phyloP scores from a whole-genome alignment of 169 alveolate species.

The Eimeria acervulina region DNA sequence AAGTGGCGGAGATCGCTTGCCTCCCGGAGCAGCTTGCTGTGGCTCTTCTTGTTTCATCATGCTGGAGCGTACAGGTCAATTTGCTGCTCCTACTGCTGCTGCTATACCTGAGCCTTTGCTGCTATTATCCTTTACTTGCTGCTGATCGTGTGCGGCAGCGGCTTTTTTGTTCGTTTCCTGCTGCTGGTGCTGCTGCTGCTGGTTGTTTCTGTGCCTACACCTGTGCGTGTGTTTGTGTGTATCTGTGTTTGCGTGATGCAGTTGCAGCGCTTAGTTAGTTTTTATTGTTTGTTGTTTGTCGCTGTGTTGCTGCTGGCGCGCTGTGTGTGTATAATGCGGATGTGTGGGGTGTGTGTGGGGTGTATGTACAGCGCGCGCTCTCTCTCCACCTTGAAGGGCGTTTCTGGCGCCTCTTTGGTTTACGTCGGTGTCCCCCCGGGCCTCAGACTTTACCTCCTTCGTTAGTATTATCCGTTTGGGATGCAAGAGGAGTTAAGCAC shows the following conservation, averaged over 20 bases:
- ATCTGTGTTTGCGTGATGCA: too few species aligned
- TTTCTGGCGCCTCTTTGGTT: conserved; percentile 47
- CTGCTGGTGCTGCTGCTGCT: too few species aligned
- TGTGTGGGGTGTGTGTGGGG: too few species aligned
- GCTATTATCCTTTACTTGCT: not conserved
- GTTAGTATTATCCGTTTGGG: conserved; percentile 7
- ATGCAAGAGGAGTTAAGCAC: conserved; percentile 27
- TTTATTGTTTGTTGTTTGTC: too few species aligned
- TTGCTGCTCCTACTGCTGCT: not conserved
- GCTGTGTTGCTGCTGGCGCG: too few species aligned
- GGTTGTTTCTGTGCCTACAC: not conserved
- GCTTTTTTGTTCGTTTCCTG: not conserved
- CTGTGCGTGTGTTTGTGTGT: not conserved
- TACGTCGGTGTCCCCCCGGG: conserved; percentile 34
- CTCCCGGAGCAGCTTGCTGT: conserved; percentile 63
- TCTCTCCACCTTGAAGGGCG: conserved; percentile 39
- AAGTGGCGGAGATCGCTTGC: conserved; percentile 51
- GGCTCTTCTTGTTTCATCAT: conserved; percentile 37
- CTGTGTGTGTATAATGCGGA: too few species aligned
- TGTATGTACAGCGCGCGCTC: conserved; percentile 43
- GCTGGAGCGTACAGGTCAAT: conserved; percentile 67
- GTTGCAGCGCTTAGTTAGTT: too few species aligned
- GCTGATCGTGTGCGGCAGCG: not conserved
- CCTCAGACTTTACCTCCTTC: conserved; percentile 52
- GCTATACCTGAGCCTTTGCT: not conserved